Evolutionary conservation across 345 rosid species (phyloP).

Genomic region (Dipteronia dyeriana): DNA sequence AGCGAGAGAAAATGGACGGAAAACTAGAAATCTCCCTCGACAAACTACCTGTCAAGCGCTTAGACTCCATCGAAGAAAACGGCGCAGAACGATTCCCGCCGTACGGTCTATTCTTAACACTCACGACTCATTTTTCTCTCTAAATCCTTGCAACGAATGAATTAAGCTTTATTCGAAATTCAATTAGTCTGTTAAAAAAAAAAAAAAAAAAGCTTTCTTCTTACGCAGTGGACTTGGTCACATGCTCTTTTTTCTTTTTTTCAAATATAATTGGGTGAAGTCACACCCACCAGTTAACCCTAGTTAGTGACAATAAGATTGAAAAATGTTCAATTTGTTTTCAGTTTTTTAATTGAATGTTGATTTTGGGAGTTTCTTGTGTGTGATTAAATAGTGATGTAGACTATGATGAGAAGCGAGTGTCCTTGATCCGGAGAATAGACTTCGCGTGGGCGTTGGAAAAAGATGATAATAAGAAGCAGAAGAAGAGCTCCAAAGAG

Average conservation of each 20-base stretch:
- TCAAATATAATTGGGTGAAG: neutral
- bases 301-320: neutral
- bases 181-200: too few species aligned
- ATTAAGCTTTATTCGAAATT: neutral
- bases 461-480: conserved; percentile 62
- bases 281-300: neutral
- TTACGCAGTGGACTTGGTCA: too few species aligned
- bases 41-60: conserved; percentile 79
- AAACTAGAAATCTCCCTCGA: conserved; percentile 72
- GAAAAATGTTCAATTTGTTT: neutral
- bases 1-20: conserved; percentile 46
- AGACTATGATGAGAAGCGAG: conserved; percentile 77
- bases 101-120: conserved; percentile 35
- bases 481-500: conserved; percentile 66
- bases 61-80: conserved; percentile 77
- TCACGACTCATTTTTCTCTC: neutral
- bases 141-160: neutral
- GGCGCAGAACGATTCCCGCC: conserved; percentile 80
- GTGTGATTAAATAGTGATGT: conserved; percentile 49
- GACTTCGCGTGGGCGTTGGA: conserved; percentile 96
- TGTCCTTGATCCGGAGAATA: conserved; percentile 67
- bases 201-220: too few species aligned
- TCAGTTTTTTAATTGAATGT: neutral
- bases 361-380: neutral
- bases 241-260: neutral